Conservation (phyloP, 176 grass and related monocot species). For the Oryza glumipatula region DNA sequence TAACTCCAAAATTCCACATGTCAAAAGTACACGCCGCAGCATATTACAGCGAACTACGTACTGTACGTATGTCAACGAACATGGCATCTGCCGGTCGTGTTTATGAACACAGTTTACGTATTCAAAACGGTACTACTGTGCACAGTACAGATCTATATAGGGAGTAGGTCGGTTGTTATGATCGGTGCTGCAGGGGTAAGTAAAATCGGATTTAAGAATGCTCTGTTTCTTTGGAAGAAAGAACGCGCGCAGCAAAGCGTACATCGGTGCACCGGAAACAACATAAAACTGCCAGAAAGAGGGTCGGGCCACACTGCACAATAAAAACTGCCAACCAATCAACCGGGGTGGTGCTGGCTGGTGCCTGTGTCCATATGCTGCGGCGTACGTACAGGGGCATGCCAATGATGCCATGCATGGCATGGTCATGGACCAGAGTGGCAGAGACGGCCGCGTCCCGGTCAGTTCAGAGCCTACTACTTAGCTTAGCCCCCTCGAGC, state of each 20-base stretch:
- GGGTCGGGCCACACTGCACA: too few relatives aligned
- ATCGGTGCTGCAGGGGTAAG: not conserved
- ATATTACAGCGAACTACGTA: not conserved
- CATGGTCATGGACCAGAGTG: not conserved
- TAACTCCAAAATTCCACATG: not conserved
- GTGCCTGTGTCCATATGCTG: too few relatives aligned
- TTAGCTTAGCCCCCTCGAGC: not conserved
- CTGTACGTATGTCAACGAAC: not conserved
- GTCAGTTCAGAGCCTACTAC: not conserved
- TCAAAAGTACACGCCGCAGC: not conserved
- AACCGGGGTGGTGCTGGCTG: too few relatives aligned
- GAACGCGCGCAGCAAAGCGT: not conserved
- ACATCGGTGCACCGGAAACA: too few relatives aligned
- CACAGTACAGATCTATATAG: not conserved
- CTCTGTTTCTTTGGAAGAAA: not conserved
- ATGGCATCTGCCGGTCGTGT: too few relatives aligned
- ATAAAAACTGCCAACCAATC: too few relatives aligned
- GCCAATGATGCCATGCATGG: not conserved
- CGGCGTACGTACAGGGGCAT: too few relatives aligned
- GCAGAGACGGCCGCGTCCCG: not conserved
- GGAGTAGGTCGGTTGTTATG: not conserved
- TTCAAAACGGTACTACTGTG: not conserved
- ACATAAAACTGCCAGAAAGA: too few relatives aligned
- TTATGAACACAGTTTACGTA: not conserved
- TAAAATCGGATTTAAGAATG: not conserved